A percentile compares a stretch with the other conserved stretches of the same genome.
Evolutionary conservation across 805 yeast genomes (phyloP).

Genomic region (Helenozyma rhizophorensis): DNA sequence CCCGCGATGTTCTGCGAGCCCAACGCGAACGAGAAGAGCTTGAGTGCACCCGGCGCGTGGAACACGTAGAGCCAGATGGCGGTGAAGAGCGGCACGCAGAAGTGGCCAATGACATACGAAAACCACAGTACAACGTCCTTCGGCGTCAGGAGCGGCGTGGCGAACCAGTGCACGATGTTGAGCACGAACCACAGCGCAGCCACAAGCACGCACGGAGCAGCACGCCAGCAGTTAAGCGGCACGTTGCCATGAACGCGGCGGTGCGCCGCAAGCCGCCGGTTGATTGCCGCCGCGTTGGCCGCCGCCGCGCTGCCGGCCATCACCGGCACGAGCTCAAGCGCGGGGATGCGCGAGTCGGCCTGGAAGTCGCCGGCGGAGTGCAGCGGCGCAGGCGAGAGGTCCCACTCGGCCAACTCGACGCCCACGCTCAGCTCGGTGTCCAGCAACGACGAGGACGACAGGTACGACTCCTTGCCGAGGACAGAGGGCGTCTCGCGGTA

Average conservation of each 20-base stretch:
- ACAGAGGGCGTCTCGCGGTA: too few relatives aligned
- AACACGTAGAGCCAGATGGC: slow-evolving; percentile 61
- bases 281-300: slow-evolving; percentile 3
- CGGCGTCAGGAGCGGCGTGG: slow-evolving; percentile 37
- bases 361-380: slow-evolving; percentile 7
- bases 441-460: too few relatives aligned
- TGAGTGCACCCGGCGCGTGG: slow-evolving; percentile 61
- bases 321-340: slow-evolving; percentile 4
- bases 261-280: not conserved
- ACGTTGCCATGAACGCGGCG: not conserved
- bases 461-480: too few relatives aligned
- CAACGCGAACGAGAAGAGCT: slow-evolving; percentile 48
- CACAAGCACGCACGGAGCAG: slow-evolving; percentile 37
- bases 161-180: slow-evolving; percentile 41
- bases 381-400: not conserved
- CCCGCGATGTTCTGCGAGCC: slow-evolving; percentile 61
- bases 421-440: too few relatives aligned
- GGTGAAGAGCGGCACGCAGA: slow-evolving; percentile 56
- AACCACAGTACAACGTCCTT: slow-evolving; percentile 59
- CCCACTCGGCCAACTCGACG: not conserved
- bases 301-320: slow-evolving; percentile 3
- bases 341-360: slow-evolving; percentile 4
- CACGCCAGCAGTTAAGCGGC: slow-evolving; percentile 15
- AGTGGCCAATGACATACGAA: slow-evolving; percentile 58
- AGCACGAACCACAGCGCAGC: slow-evolving; percentile 46